Evolutionary conservation across 257 asterid species (phyloP), one percentile per base, ranked within the genome.

Genomic region (Capsicum rhomboideum): DNA sequence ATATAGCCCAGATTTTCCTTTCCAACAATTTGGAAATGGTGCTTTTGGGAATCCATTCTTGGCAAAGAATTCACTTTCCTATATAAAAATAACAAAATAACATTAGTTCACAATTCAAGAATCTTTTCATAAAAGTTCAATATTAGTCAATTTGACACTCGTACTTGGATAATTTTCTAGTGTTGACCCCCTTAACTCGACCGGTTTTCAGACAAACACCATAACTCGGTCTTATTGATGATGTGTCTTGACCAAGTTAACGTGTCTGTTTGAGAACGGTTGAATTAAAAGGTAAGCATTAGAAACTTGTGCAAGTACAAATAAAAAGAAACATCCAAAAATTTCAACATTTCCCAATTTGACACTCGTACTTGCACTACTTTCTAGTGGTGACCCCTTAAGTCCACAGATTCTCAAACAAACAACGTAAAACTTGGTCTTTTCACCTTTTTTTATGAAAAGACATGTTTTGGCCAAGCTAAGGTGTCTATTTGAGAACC

Each of bases 11-110:
- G 14, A 31, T 26, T 67, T 53, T 67, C 84, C 87, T 80, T 84
- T 84, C 87, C 87, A 84, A 28, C 82, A 50, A 50, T 77, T 77
- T 77, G 82, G 82, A 16, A 77, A 77, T 77, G 82, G 63, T 20
- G 79, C 64, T 58, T 84, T 79, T n/a, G 87, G 87, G 61, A 84
- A 84, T 10, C 84, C 72, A 23, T 82, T 49, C 14, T 84, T 67
- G n/a, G 74, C 53, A 67, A 84, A 84, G 80, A 84, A 84, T 40
- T 84, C 87, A 53, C 72, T 79, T 84, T 84, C 87, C 84, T 80
- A 31, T n/a, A 71, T 1, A 49, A 49, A 42, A 37, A 82, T 11
- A n/a, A 83, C 18, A 29, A 71, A 71, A 67, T 14, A 34, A 52
- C 10, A 55, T 77, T 28, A 77, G 28, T 9, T 18, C 14, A 50